Base-by-base conservation (phyloP, 192 early-diverging fungal genomes). In the Rhizoclosmatium sp. region DNA sequence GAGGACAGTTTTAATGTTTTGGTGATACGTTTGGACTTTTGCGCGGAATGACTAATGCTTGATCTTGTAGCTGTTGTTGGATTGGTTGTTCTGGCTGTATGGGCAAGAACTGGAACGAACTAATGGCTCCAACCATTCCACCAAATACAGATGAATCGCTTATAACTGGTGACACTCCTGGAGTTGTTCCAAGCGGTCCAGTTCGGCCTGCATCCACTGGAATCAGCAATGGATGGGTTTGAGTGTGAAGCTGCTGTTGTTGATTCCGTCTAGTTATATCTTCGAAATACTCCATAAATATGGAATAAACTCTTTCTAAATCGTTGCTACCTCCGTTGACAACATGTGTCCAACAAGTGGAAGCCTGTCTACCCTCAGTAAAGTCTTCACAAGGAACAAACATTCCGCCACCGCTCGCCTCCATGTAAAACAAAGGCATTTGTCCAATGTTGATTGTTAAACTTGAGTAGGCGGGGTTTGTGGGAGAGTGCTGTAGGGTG, bases 361-460 rank as follows among this genome's bases (percentile, higher is more conserved):
- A 79, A 2, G 74, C 81, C 59, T 82, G 77, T 41, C 14, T 54
- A 4, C 56, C 12, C 59, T 85, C 82, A 4, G 84, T 82, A 76
- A 85, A 85, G 64, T 85, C 84, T 1, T 75, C 58, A 75, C 81
- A 81, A 41, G 68, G 79, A 2, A 73, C 78, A 65, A 65, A 76
- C 65, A 66, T 16, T 23, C 49, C 62, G 12, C 60, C 31, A 2
- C 61, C 59, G 44, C 45, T 49, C n/a, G 46, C 7, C 21, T 80
- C 67, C 41, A 78, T 59, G 76, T 79, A 76, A 69, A 81, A 78
- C 66, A 69, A 9, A 45, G 68, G 58, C 62, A 75, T 16, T 31
- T 44, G 9, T 1, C 69, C 62, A 7, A 76, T 67, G 7, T 49
- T 58, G 16, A 85, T 59, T 14, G 75, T 54, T 16, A 85, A 23